Base-by-base conservation (phyloP, 768 basidiomycete genomes). In the Xerocomus spinulosus region DNA sequence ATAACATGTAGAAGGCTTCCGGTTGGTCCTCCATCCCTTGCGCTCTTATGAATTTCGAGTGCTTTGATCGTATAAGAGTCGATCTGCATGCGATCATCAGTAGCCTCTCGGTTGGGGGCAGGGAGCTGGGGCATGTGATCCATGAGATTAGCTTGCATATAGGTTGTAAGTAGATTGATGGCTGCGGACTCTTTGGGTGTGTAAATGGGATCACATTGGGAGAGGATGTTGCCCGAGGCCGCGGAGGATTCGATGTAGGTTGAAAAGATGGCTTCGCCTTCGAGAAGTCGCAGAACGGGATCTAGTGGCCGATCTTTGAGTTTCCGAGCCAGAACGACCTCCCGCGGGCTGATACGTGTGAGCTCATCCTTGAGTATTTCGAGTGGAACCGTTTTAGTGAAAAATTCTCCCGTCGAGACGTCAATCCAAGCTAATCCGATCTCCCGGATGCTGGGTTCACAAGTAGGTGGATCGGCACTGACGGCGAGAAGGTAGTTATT, bases 341-440 rank as follows among this genome's bases (percentile, higher is more conserved):
- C 93, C 42, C 79, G 79, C 5, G 94, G 94, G 26, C 69, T 70
- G 36, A 96, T 85, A 18, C 92, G 80, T 8, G 82, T 82, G 21
- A 98, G 71, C 52, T 95, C 87, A 58, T 96, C 92, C 45, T 81
- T 79, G 25, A 98, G 67, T 33, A 63, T 70, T 20, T 80, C 79
- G 14, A 74, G 40, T 3, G 72, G 66, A 10, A 79, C 74, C 6
- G 67, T 63, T 54, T 88, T 88, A 10, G 87, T 84, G 65, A 87
- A 92, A 65, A 95, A 91, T 60, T 95, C 93, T 50, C 92, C 91
- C 0, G 93, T 96, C 13, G 94, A 93, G 15, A 96, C 80, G 61
- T 98, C 94, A 21, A 90, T 92, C 85, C 93, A 97, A 6, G 93
- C 92, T 33, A 98, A 70, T 2, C 90, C 91, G n/a, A 81, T 49